Evolutionary conservation across 257 asterid species (phyloP), one percentile per base, ranked within the genome.

Genomic region (Nicotiana undulata): DNA sequence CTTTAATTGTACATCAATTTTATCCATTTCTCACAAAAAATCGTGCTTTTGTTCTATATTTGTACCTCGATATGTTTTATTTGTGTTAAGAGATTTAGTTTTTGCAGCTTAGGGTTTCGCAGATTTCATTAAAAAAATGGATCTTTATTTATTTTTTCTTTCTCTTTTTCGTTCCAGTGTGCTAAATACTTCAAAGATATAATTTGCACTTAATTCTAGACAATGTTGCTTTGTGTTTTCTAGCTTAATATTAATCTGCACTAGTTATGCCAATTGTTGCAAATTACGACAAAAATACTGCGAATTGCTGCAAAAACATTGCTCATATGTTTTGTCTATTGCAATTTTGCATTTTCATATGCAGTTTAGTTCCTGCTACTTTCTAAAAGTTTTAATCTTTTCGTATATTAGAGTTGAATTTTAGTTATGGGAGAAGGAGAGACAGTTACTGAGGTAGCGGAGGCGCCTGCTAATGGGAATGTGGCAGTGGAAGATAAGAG

Each of bases 371-470:
- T 72, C 37, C 28, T 61, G 18, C 51, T 28, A 18, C 64, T 49
- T 72, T 61, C 60, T 72, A 49, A 72, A 37, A 13, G 61, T 6
- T 46, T 9, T 46, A 12, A 2, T 46, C 15, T 72, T 72, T 49
- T 72, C 16, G 61, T 0, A 1, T 16, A 15, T 6, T 72, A 49
- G 78, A 72, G 61, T 72, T 24, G 78, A 46, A 52, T 46, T 53
- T 79, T 44, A 64, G 77, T 55, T 11, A 93, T 93, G 98, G 96
- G 90, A 58, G 94, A 86, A 87, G 92, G 80, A 80, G 95, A 87
- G 58, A 77, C 61, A 5, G 91, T 84, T 78, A 72, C 91, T 26
- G 93, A 89, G 77, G 87, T 81, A 77, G 72, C 79, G 0, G 88
- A 86, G 85, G 81, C 89, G 18, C 83, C 81, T 63, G 86, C 82